Evolutionary conservation across 768 basidiomycete species (phyloP).

Genomic region (Lactifluus echinatus): DNA sequence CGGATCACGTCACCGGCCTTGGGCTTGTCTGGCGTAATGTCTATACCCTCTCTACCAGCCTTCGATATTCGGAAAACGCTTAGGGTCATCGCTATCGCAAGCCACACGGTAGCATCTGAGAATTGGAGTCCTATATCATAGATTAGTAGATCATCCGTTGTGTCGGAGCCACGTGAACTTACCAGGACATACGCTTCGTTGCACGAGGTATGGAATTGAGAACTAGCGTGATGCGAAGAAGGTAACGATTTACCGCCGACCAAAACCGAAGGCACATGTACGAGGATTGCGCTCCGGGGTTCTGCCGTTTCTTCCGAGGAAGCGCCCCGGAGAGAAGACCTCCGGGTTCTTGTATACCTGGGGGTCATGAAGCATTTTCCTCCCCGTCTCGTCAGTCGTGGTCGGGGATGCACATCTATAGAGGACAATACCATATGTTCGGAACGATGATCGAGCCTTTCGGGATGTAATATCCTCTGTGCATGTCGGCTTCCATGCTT

Average conservation of each 20-base stretch:
- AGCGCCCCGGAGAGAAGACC: constrained; percentile 27
- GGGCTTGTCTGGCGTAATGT: background rate
- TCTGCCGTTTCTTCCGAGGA: constrained; percentile 5
- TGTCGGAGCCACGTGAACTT: background rate
- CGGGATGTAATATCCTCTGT: constrained; percentile 24
- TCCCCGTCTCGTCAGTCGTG: constrained; percentile 4
- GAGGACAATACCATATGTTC: constrained; percentile 25
- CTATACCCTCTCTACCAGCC: background rate
- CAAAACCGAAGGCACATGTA: constrained; percentile 6
- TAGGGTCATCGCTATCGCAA: constrained; percentile 4
- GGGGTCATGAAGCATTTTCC: constrained; percentile 27
- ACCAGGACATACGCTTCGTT: constrained; percentile 7
- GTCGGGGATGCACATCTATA: constrained; percentile 1
- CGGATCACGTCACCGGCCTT: background rate
- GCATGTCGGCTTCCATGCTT: constrained; percentile 25
- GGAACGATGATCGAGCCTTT: constrained; percentile 26
- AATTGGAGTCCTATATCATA: background rate
- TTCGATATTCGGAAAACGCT: constrained; percentile 1
- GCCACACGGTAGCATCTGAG: constrained; percentile 6
- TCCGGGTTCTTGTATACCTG: constrained; percentile 23
- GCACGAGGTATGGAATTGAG: background rate
- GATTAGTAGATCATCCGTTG: background rate
- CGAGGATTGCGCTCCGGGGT: constrained; percentile 7
- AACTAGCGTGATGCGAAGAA: background rate
- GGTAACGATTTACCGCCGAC: constrained; percentile 1